Evolutionary conservation across 1,139 yeast species (phyloP).

Genomic region (Suhomyces choctaworum): DNA sequence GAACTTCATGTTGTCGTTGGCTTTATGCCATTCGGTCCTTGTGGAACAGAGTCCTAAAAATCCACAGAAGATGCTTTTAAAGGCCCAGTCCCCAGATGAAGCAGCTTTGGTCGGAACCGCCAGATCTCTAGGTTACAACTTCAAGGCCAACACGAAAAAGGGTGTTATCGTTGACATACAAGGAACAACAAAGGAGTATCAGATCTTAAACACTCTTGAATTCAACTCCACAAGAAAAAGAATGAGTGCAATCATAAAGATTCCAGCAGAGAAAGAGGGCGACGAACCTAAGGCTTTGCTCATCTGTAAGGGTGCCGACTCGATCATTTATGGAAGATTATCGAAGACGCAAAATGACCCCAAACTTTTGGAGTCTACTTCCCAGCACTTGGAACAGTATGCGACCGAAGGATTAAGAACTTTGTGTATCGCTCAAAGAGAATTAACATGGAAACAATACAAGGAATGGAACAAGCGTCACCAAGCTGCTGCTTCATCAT

Average conservation of each 20-base stretch:
- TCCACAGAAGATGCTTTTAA: constrained; percentile 39
- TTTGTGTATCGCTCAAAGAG: constrained; percentile 49
- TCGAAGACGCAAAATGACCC: constrained; percentile 34
- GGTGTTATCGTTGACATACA: constrained; percentile 46
- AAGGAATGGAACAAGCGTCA: constrained; percentile 46
- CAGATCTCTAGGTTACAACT: constrained; percentile 53
- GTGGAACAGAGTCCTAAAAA: constrained; percentile 47
- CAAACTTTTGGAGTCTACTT: constrained; percentile 34
- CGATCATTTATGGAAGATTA: constrained; percentile 45
- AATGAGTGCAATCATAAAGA: constrained; percentile 88
- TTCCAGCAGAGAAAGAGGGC: constrained; percentile 36
- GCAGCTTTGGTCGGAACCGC: constrained; percentile 65
- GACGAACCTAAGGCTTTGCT: constrained; percentile 42
- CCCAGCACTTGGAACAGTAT: constrained; percentile 43
- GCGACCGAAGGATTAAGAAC: constrained; percentile 53
- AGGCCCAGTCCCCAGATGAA: constrained; percentile 68
- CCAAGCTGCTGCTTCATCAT: constrained; percentile 42
- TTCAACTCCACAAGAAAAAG: constrained; percentile 59
- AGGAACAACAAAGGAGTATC: constrained; percentile 47
- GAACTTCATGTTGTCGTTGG: constrained; percentile 53
- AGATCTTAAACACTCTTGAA: constrained; percentile 52
- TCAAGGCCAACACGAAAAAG: constrained; percentile 47
- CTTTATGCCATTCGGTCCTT: constrained; percentile 62
- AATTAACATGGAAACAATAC: constrained; percentile 44
- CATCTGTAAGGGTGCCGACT: constrained; percentile 53